Evolutionary conservation across 352 stramenopile species (phyloP), one percentile per base, ranked within the genome.

Genomic region (Peronospora tabacina): DNA sequence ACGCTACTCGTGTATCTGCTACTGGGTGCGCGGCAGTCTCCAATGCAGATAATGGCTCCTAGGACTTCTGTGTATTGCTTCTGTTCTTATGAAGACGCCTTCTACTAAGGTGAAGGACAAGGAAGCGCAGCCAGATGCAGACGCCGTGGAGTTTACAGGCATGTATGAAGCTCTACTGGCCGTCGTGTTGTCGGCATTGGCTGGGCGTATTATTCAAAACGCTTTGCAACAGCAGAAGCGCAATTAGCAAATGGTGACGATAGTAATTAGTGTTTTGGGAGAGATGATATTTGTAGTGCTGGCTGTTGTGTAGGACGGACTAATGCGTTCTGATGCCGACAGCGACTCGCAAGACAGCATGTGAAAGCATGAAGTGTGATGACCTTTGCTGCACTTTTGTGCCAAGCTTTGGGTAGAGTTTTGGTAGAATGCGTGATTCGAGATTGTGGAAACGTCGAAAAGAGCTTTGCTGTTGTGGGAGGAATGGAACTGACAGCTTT

Each of bases 341-440:
- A 26, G 19, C 63, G 74, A 64, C 20, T 68, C 50, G 10, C 53
- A 73, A 39, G 55, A 65, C 36, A 46, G 36, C 1, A 63, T 89
- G 40, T 89, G 77, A 46, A 71, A n/a, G 78, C 75, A n/a, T 91
- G 77, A 76, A 87, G 71, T 10, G 13, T 70, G 3, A 61, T 73
- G 55, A 86, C 74, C 40, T 53, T 89, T 12, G 70, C 81, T 35
- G 68, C 82, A 20, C 54, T 92, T 5, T 49, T 90, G 20, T 84
- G 78, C 28, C 79, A 92, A 56, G 82, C 82, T 2, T 32, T 68
- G 11, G 79, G 82, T 41, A 77, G 82, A 15, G 68, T 92, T 12
- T 35, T 89, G 13, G 82, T 92, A 15, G 82, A 77, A 11, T 87
- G 88, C 46, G 82, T 93, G 28, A 93, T 89, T 56, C 86, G 87